Evolutionary conservation across 2,329 filamentous ascomycete genomes (phyloP).

Genomic region (Dactylellina drechsleri): DNA sequence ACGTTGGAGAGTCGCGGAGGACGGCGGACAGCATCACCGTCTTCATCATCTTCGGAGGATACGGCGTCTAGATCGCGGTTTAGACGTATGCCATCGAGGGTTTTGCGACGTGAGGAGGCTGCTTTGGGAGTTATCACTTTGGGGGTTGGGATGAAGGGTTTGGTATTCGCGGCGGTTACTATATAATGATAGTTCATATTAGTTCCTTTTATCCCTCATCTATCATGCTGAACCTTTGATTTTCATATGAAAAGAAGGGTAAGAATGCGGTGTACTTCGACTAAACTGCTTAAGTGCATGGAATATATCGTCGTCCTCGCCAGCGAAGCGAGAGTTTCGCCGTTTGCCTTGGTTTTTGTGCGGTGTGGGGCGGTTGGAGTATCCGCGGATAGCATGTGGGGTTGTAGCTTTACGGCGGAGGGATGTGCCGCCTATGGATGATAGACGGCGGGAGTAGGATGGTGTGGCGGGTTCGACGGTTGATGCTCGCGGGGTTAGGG

Average conservation of each 20-base stretch:
- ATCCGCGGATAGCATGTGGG: conserved; percentile 44
- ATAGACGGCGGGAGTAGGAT: conserved; percentile 26
- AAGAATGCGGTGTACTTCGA: conserved; percentile 28
- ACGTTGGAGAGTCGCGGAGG: conserved; percentile 25
- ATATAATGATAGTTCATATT: background rate
- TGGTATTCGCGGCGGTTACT: conserved; percentile 46
- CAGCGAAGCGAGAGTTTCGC: conserved; percentile 44
- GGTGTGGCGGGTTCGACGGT: conserved; percentile 47
- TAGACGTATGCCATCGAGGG: conserved; percentile 36
- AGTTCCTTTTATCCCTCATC: no score
- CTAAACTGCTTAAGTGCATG: conserved; percentile 48
- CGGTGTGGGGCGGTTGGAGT: conserved; percentile 36
- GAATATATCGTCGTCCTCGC: conserved; percentile 50
- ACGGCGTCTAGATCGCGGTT: conserved; percentile 40
- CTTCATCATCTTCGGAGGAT: conserved; percentile 34
- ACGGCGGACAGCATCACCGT: conserved; percentile 8
- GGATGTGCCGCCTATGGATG: conserved; percentile 29
- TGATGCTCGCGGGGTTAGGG: conserved; percentile 41
- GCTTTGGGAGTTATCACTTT: conserved; percentile 42
- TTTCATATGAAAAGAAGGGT: no score
- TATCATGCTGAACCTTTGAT: no score
- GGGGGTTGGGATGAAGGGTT: conserved; percentile 48
- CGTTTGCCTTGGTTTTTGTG: conserved; percentile 52
- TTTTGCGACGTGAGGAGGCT: conserved; percentile 28
- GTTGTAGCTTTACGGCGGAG: conserved; percentile 33